These are phyloP conservation scores for Aspergillus carbonarius DNA, from an alignment of 2,329 filamentous ascomycete genomes.

Conservation along the genomic window DNA sequence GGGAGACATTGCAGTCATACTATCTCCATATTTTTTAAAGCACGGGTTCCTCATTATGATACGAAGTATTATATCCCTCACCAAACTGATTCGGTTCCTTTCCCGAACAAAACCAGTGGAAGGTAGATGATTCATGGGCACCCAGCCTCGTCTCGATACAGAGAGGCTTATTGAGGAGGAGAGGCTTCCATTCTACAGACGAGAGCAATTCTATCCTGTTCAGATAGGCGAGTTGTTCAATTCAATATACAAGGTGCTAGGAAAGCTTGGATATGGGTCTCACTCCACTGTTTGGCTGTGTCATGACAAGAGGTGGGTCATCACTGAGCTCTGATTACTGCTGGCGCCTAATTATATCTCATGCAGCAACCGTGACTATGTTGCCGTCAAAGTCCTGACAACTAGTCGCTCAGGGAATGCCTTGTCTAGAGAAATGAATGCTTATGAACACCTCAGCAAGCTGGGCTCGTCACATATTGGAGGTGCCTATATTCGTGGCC, in stretches of 20 bases:
- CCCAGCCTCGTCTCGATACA: neutral
- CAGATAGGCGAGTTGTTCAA: neutral
- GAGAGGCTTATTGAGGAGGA: neutral
- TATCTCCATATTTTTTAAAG: no score
- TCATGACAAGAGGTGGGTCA: neutral
- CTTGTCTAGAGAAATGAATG: neutral
- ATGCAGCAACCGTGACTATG: neutral
- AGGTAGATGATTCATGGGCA: no score
- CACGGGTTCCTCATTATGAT: no score
- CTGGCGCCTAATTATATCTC: neutral
- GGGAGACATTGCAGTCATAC: no score
- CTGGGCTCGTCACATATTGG: neutral
- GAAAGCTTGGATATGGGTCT: neutral
- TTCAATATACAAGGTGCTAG: neutral
- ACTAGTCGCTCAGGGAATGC: neutral
- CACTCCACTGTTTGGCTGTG: conserved; percentile 2
- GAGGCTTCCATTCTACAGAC: neutral
- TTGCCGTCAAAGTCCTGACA: neutral
- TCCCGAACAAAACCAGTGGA: no score
- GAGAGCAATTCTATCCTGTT: neutral
- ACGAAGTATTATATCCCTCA: no score
- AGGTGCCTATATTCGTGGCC: neutral
- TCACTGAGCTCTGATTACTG: neutral
- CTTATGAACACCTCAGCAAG: neutral
- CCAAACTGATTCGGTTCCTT: no score